Percentiles rank a stretch among this genome's conserved stretches.
These are phyloP conservation scores for Zalaria obscura DNA, from an alignment of 2,329 filamentous ascomycete genomes.

Conservation along the genomic window DNA sequence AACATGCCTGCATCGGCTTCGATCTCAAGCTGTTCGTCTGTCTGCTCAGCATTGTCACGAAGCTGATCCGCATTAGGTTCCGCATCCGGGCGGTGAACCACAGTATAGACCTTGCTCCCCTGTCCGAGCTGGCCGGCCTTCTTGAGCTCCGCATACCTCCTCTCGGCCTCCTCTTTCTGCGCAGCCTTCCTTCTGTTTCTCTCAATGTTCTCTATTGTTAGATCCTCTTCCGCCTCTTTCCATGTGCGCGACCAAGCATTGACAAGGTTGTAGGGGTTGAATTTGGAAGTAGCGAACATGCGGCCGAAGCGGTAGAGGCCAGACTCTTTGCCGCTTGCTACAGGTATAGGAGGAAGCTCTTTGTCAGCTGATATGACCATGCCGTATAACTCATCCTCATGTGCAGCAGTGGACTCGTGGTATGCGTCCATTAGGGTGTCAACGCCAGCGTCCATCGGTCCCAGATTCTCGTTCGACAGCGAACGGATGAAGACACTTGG, in stretches of 20 bases:
- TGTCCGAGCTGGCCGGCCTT: slow-evolving; percentile 31
- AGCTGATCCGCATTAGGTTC: neutral
- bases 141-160: slow-evolving; percentile 40
- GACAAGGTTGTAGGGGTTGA: slow-evolving; percentile 39
- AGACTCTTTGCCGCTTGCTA: neutral
- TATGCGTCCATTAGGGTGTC: slow-evolving; percentile 26
- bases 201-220: slow-evolving; percentile 21
- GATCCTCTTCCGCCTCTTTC: slow-evolving; percentile 30
- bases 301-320: slow-evolving; percentile 43
- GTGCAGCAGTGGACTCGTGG: slow-evolving; percentile 7
- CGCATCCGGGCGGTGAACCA: neutral
- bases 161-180: slow-evolving; percentile 32
- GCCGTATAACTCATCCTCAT: neutral
- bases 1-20: neutral
- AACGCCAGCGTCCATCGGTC: slow-evolving; percentile 17
- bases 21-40: neutral
- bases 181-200: slow-evolving; percentile 14
- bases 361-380: neutral
- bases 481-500: slow-evolving; percentile 50
- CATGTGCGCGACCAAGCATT: slow-evolving; percentile 26
- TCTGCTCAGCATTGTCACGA: neutral
- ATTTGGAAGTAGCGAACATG: slow-evolving; percentile 33
- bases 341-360: neutral
- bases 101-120: neutral
- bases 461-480: slow-evolving; percentile 2